Evolutionary conservation across 1,139 yeast species (phyloP), one percentile per base, ranked within the genome.

Genomic region (Hyphopichia khmerensis): DNA sequence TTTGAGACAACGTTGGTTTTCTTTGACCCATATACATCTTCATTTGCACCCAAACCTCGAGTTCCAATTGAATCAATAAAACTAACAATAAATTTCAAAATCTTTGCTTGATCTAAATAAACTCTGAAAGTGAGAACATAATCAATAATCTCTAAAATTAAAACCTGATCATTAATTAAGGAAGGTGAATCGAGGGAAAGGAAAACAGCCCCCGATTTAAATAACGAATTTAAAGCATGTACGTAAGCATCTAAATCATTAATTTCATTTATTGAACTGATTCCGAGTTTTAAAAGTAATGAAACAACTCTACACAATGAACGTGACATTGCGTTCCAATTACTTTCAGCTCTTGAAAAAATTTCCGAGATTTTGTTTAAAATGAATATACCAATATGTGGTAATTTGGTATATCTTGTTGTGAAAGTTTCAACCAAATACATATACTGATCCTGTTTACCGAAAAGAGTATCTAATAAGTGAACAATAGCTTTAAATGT

Each of bases 261-360:
- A 11, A 50, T 43, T 15, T 55, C 54, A 19, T 48, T 51, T 48
- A 66, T 56, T 1, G 75, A 58, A 30, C 47, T 44, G 27, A 69
- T 59, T 0, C 75, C 64, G 39, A 72, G 59, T 49, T 72, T 75
- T 44, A 84, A 56, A 36, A 84, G 56, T 42, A 80, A 62, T 8
- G 80, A 69, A 29, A 80, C 71, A 16, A 80, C 72, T 45, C 91
- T 74, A 51, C 88, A 82, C 39, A 82, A 64, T 0, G 87, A 78
- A 55, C 88, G 72, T 3, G 87, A 82, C 42, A 78, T 69, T 26
- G 82, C 69, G 55, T 70, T 80, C 90, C 90, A 84, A 43, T 72
- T 77, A 2, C 70, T 62, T 36, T 69, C 73, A 16, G 83, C 82
- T 35, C 72, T 69, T 10, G 67, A 55, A 49, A 81, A 81, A 32